Base-by-base conservation (phyloP, 805 yeast genomes). In the Cephaloascus albidus region DNA sequence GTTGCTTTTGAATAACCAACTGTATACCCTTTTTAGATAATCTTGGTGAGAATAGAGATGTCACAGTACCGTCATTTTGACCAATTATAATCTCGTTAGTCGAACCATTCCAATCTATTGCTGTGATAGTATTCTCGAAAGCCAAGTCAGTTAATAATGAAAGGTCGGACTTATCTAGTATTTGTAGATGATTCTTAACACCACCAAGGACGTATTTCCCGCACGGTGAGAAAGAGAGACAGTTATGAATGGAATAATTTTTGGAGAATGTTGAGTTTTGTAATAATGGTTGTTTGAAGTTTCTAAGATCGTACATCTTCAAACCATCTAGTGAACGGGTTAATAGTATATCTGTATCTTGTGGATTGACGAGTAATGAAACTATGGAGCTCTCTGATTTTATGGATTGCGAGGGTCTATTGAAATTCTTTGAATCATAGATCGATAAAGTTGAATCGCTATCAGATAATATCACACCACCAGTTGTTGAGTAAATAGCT, bases 1-100 rank as follows among this genome's bases (percentile, higher is more conserved):
- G 44, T 23, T 45, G 45, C 33, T 51, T 53, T n/a, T 33, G 20
- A 14, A 52, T 38, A 4, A 46, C 37, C 2, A 36, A 40, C 33
- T 48, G 39, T 3, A 47, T 41, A 1, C 59, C 59, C 19, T 44
- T 40, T 4, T 36, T 38, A 3, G 60, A 53, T 1, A 35, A 2
- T 1, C 32, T 33, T 2, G 49, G 52, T 27, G 46, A 31, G 23
- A 54, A 56, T n/a, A 52, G 34, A 1, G 50, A 36, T 1, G 35
- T 33, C 1, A 50, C 15, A 1, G 20, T 4, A 1, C 57, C 56
- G 8, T 39, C 28, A 0, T 31, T 10, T 3, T 41, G 43, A 3
- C 55, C 58, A 4, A 51, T 36, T n/a, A 48, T 41, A 10, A 54
- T 48, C 23, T 55, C 57, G 34, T 55, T 48, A 3, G 36, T 47